Conservation (phyloP, 164 flowering plant species). For the Warburgia ugandensis region DNA sequence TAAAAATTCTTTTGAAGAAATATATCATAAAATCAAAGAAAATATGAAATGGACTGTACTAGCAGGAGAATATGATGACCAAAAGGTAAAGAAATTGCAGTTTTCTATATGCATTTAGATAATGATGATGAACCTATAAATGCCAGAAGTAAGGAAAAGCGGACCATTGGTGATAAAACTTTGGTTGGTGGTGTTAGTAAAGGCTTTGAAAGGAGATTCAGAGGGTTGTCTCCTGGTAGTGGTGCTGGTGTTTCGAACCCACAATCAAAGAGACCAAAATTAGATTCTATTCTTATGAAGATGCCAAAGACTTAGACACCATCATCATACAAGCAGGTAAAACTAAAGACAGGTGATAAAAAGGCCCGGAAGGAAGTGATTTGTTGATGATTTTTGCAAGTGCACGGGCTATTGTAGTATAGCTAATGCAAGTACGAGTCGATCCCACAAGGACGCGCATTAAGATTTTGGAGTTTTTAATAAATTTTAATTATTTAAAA, state of each 20-base stretch:
- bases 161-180: constrained; percentile 30
- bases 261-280: constrained; percentile 30
- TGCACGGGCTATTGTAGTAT: too few relatives aligned
- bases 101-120: constrained; percentile 37
- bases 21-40: constrained; percentile 60
- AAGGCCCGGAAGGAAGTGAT: constrained; percentile 42
- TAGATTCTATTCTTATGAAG: constrained; percentile 31
- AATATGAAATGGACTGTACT: constrained; percentile 71
- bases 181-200: constrained; percentile 9
- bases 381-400: too few relatives aligned
- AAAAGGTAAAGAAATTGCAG: constrained; percentile 37
- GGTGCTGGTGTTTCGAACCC: constrained; percentile 25
- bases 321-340: constrained; percentile 23
- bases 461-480: too few relatives aligned
- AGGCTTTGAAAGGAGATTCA: constrained; percentile 25
- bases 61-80: constrained; percentile 50
- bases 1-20: constrained; percentile 62
- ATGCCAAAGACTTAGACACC: constrained; percentile 23
- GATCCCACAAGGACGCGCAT: too few relatives aligned
- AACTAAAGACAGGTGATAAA: constrained; percentile 23
- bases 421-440: too few relatives aligned
- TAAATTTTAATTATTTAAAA: too few relatives aligned
- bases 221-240: constrained; percentile 28
- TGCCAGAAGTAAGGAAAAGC: constrained; percentile 23
- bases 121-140: constrained; percentile 32